A percentile compares a stretch with the other conserved stretches of the same genome.
Conservation (phyloP, 2,329 filamentous ascomycete genomes). For the Xylariaceae sp. region DNA sequence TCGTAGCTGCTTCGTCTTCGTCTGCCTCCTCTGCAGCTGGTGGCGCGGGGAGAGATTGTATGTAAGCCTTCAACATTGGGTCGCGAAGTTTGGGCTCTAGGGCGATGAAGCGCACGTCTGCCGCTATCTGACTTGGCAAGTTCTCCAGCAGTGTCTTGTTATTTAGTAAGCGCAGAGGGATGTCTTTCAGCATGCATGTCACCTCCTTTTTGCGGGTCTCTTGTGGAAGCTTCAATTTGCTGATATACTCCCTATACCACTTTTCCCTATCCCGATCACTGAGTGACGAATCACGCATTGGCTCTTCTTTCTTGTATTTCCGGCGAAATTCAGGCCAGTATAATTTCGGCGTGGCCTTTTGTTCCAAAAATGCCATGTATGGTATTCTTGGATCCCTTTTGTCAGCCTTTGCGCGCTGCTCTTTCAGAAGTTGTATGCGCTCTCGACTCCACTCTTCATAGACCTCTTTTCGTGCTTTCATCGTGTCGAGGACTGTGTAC, state of each 20-base stretch:
- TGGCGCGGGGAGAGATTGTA: slow-evolving; percentile 59
- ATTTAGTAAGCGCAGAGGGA: slow-evolving; percentile 58
- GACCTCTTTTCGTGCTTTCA: slow-evolving; percentile 73
- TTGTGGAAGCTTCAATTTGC: slow-evolving; percentile 61
- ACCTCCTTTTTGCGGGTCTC: slow-evolving; percentile 68
- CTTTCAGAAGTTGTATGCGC: slow-evolving; percentile 68
- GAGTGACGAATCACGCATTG: slow-evolving; percentile 72
- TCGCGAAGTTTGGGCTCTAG: slow-evolving; percentile 60
- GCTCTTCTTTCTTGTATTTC: slow-evolving; percentile 77
- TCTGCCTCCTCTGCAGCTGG: slow-evolving; percentile 43
- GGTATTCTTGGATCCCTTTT: slow-evolving; percentile 79
- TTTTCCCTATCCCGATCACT: slow-evolving; percentile 76
- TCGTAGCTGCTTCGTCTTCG: slow-evolving; percentile 49
- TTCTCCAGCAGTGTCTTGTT: slow-evolving; percentile 51
- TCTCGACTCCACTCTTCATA: slow-evolving; percentile 82
- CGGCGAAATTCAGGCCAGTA: slow-evolving; percentile 97
- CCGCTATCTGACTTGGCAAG: slow-evolving; percentile 59
- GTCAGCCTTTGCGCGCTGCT: slow-evolving; percentile 68
- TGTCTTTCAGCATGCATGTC: slow-evolving; percentile 57
- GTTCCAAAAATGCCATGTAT: slow-evolving; percentile 77
- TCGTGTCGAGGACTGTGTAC: slow-evolving; percentile 79
- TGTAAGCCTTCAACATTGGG: slow-evolving; percentile 61
- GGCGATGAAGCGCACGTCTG: slow-evolving; percentile 67
- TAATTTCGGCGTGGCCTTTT: slow-evolving; percentile 80
- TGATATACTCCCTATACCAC: slow-evolving; percentile 71